A percentile compares a stretch with the other conserved stretches of the same genome.
phyloP scores from a whole-genome alignment of 176 grass and related monocot species.

The Coix lacrymajobi region DNA sequence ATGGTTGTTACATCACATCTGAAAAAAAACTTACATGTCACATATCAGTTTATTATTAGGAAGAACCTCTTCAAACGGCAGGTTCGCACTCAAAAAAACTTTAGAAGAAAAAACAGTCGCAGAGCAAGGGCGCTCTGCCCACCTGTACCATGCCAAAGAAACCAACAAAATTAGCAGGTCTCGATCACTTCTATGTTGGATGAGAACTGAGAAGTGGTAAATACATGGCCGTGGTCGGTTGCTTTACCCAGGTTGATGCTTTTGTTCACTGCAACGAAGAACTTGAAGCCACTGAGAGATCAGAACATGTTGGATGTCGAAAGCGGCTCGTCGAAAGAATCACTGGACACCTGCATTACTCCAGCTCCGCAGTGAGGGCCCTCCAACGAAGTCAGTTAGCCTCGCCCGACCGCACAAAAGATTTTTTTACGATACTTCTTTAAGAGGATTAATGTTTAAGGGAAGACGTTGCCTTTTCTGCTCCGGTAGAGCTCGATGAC shows the following conservation, averaged over 20 bases:
- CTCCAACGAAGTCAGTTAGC: slow-evolving; percentile 54
- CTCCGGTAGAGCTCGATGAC: slow-evolving; percentile 88
- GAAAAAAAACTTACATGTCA: background rate
- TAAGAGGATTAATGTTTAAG: too few relatives aligned
- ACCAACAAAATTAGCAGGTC: too few relatives aligned
- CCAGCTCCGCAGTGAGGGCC: slow-evolving; percentile 72
- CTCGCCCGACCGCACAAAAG: too few relatives aligned
- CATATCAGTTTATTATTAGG: too few relatives aligned
- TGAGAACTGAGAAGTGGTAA: background rate
- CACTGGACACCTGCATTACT: slow-evolving; percentile 64
- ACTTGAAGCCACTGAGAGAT: slow-evolving; percentile 59
- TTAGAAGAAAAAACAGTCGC: slow-evolving; percentile 84
- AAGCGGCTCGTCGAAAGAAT: slow-evolving; percentile 39
- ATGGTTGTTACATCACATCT: background rate
- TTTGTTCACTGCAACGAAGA: slow-evolving; percentile 66
- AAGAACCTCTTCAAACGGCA: slow-evolving; percentile 68
- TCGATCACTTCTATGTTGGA: background rate
- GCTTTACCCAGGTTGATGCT: slow-evolving; percentile 88
- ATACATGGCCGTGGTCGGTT: too few relatives aligned
- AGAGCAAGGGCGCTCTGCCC: too few relatives aligned
- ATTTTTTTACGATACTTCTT: too few relatives aligned
- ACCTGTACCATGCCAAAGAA: too few relatives aligned
- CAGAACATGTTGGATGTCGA: slow-evolving; percentile 81
- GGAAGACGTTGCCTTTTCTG: slow-evolving; percentile 52
- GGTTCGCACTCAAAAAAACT: slow-evolving; percentile 63